phyloP scores from a whole-genome alignment of 2,329 filamentous ascomycete genomes.

The Xylaria sp. region DNA sequence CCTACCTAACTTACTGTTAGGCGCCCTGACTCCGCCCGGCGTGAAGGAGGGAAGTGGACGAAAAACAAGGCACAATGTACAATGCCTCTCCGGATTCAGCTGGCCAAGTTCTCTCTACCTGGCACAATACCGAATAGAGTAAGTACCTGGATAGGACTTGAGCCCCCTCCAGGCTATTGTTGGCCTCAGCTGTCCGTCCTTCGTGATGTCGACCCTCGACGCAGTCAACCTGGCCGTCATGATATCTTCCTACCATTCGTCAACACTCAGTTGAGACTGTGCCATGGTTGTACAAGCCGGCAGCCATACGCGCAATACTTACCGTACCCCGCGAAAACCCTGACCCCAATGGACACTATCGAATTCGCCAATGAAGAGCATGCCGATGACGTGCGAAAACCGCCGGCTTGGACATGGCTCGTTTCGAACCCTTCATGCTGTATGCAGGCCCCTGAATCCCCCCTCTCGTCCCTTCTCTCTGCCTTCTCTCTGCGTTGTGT shows the following conservation, averaged over 20 bases:
- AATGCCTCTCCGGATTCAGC: neutral
- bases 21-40: constrained; percentile 3
- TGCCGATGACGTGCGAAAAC: neutral
- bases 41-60: neutral
- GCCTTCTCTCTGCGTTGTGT: neutral
- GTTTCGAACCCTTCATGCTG: constrained; percentile 10
- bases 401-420: neutral
- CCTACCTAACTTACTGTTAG: neutral
- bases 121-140: neutral
- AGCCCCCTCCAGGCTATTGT: neutral
- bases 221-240: no score
- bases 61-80: neutral
- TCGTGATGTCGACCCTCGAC: no score
- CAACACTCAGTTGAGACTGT: neutral
- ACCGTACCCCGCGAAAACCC: constrained; percentile 2
- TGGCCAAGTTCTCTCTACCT: neutral
- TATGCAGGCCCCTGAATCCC: neutral
- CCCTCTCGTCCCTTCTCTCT: neutral
- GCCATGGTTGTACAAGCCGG: neutral
- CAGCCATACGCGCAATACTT: neutral
- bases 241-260: neutral
- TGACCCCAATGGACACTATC: neutral
- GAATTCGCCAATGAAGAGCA: constrained; percentile 12
- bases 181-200: neutral
- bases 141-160: neutral